Conservation (phyloP, 345 rosid genomes). For the Euphorbia pulcherrima region DNA sequence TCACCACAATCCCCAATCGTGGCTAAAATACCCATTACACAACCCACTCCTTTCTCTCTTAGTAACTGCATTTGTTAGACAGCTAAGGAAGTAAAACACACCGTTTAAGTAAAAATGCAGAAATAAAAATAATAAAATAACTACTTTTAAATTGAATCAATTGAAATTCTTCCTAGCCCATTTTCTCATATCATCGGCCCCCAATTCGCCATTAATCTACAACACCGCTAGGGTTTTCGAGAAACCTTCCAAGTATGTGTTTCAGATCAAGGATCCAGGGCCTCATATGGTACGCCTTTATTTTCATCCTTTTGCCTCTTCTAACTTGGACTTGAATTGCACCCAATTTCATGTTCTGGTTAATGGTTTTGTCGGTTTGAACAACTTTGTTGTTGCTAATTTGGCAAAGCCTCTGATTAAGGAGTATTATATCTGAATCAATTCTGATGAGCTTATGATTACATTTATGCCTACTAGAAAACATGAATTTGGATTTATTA, state of each 20-base stretch:
- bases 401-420: conserved; percentile 36
- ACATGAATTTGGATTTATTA: conserved; percentile 61
- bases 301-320: conserved; percentile 47
- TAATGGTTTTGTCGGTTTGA: conserved; percentile 59
- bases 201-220: conserved; percentile 46
- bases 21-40: too few relatives aligned
- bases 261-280: conserved; percentile 56
- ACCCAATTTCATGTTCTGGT: conserved; percentile 76
- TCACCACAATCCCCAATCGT: too few relatives aligned
- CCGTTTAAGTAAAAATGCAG: too few relatives aligned
- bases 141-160: too few relatives aligned
- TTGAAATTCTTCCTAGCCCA: too few relatives aligned
- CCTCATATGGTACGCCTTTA: conserved; percentile 77
- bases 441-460: conserved; percentile 45
- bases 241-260: conserved; percentile 55
- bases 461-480: conserved; percentile 48
- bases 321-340: conserved; percentile 31
- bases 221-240: conserved; percentile 59
- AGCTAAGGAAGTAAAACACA: too few relatives aligned
- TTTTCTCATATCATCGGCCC: too few relatives aligned
- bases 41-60: too few relatives aligned
- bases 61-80: too few relatives aligned
- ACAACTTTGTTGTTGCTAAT: conserved; percentile 45
- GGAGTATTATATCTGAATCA: conserved; percentile 60
- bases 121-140: too few relatives aligned